These are phyloP conservation scores for Anthostomella pinea DNA, from an alignment of 2,329 filamentous ascomycete species.

Conservation along the genomic window DNA sequence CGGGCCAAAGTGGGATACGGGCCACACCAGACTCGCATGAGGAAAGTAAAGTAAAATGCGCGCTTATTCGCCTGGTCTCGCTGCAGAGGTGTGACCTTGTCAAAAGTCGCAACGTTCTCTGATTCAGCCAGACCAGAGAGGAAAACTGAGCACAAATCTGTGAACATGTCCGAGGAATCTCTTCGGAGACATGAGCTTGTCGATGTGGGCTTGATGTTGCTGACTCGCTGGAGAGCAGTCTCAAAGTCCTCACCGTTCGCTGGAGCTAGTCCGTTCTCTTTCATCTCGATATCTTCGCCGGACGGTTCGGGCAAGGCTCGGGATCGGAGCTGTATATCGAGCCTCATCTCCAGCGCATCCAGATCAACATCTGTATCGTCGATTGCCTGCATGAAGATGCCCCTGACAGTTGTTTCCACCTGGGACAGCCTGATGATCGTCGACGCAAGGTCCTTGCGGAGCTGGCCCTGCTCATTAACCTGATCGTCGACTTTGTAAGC, in stretches of 20 bases:
- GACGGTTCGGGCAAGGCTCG: conserved; percentile 47
- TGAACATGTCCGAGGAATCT: conserved; percentile 51
- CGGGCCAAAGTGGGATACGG: conserved; percentile 67
- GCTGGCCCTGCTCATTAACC: conserved; percentile 51
- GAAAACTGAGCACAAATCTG: conserved; percentile 58
- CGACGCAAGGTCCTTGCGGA: conserved; percentile 63
- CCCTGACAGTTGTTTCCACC: conserved; percentile 53
- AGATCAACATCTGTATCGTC: conserved; percentile 68
- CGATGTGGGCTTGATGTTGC: conserved; percentile 33
- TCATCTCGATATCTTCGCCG: conserved; percentile 52
- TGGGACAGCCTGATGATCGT: conserved; percentile 66
- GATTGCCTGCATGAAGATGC: conserved; percentile 65
- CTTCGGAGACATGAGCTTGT: conserved; percentile 51
- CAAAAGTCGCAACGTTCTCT: conserved; percentile 47
- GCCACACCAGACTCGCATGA: conserved; percentile 71
- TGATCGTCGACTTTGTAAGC: conserved; percentile 56
- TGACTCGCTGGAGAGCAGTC: conserved; percentile 23
- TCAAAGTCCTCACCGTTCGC: conserved; percentile 23
- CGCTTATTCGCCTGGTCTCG: conserved; percentile 54
- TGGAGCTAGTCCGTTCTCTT: conserved; percentile 25
- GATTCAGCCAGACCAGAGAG: conserved; percentile 35
- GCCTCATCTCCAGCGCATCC: conserved; percentile 69
- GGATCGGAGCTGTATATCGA: conserved; percentile 67
- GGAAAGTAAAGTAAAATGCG: conserved; percentile 71
- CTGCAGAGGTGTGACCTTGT: conserved; percentile 53